Evolutionary conservation across 2,329 filamentous ascomycete genomes (phyloP).

Genomic region (Cordyceps militaris): DNA sequence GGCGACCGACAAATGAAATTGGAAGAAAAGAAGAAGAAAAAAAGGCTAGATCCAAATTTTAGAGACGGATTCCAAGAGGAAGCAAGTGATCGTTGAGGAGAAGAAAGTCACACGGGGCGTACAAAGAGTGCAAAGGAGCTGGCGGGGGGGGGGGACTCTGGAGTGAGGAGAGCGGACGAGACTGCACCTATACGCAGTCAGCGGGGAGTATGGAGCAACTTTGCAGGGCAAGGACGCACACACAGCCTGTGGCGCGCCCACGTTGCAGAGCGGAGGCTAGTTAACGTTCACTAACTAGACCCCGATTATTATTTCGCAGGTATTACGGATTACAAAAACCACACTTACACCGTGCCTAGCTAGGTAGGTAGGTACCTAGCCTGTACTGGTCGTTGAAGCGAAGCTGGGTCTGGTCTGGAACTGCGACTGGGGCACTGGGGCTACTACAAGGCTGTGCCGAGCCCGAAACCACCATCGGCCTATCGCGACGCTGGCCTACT

Average conservation of each 20-base stretch:
- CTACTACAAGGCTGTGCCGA: conserved; percentile 8
- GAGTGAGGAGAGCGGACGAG: neutral
- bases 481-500: neutral
- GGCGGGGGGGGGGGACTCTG: neutral
- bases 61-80: too few species aligned
- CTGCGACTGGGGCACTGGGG: neutral
- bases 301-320: neutral
- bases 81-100: too few species aligned
- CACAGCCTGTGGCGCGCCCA: neutral
- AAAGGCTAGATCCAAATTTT: too few species aligned
- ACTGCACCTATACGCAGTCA: neutral
- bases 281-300: too few species aligned
- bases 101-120: neutral
- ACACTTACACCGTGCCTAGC: neutral
- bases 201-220: neutral
- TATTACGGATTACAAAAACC: too few species aligned
- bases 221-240: too few species aligned
- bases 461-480: conserved; percentile 6
- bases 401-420: neutral
- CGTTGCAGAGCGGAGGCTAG: neutral
- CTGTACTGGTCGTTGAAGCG: too few species aligned
- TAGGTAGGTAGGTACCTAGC: too few species aligned
- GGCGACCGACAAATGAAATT: neutral
- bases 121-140: neutral
- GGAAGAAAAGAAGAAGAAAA: neutral